Evolutionary conservation across 805 yeast genomes (phyloP), one percentile per base, ranked within the genome.

Genomic region (Wickerhamomyces queroliae): DNA sequence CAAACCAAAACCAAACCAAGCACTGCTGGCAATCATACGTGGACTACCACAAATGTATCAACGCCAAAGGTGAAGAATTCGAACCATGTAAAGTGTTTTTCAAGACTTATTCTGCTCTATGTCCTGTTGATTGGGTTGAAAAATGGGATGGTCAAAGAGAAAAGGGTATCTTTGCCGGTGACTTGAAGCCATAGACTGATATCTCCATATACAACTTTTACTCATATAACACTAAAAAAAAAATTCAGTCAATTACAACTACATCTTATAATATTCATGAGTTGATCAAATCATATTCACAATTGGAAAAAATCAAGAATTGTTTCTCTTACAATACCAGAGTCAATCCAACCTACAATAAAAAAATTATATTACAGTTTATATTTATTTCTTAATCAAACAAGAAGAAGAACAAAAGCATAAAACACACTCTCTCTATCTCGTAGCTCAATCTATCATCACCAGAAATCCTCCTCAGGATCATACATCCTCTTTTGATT

Each of bases 1-100:
- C 99, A 53, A 80, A 88, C 75, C 90, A 81, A 68, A 91, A 91
- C 80, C 99, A 91, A 72, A 87, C 97, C 59, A 89, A 84, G 73
- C 96, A 91, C 76, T 93, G 98, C 76, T 95, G 91, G 81, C 97
- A 91, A 74, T 77, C 91, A 55, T 93, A 91, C 73, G 88, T 93
- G 59, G 99, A 93, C 70, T 93, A 91, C 80, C 93, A 85, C 83
- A 90, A 89, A 69, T 93, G 99, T 75, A 79, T 93, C 63, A 84
- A 81, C 59, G 88, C 90, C 52, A 91, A 91, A 73, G 99, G 99
- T 62, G 97, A 91, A 71, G 98, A 90, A 47, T 93, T 93, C 62
- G 95, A 90, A 58, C 98, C 98, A 61, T 93, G 99, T 70, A 77
- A 89, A 70, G 90, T 86, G 56, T 93, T 93, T 74, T 86, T 78